These are phyloP conservation scores for Paramecium sonneborni DNA, from an alignment of 73 alveolate genomes.

Conservation along the genomic window DNA sequence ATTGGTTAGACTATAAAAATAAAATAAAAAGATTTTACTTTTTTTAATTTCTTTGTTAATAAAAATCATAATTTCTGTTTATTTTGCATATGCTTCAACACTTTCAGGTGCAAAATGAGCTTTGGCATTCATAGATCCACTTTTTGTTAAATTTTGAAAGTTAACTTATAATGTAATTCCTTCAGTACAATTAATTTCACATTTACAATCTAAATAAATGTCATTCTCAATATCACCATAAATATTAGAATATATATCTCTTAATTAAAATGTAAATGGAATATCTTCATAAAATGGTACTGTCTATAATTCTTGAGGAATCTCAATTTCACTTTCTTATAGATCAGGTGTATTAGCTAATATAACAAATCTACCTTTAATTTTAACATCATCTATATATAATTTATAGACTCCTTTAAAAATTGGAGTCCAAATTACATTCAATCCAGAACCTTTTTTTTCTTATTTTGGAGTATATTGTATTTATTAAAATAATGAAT, in stretches of 20 bases:
- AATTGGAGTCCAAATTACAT: constrained; percentile 50
- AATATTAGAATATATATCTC: constrained; percentile 20
- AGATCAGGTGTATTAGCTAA: constrained; percentile 8
- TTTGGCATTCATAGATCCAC: neutral
- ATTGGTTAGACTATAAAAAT: neutral
- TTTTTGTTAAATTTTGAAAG: neutral
- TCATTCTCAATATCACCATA: constrained; percentile 47
- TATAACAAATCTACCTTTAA: constrained; percentile 40
- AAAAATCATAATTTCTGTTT: neutral
- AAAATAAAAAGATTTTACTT: neutral
- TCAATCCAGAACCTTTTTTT: neutral
- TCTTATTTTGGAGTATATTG: neutral
- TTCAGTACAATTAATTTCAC: neutral
- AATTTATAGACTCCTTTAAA: constrained; percentile 58
- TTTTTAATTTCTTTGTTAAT: neutral
- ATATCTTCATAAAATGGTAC: constrained; percentile 38
- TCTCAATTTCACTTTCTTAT: constrained; percentile 20
- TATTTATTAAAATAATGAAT: neutral
- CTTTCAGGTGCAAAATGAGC: neutral
- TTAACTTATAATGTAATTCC: neutral
- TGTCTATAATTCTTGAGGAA: neutral
- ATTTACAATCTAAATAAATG: neutral
- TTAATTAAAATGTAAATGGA: neutral
- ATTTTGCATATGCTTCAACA: neutral
- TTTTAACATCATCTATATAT: neutral